Base-by-base conservation (phyloP, 1,139 yeast species). In the Kodamaea fungicola region DNA sequence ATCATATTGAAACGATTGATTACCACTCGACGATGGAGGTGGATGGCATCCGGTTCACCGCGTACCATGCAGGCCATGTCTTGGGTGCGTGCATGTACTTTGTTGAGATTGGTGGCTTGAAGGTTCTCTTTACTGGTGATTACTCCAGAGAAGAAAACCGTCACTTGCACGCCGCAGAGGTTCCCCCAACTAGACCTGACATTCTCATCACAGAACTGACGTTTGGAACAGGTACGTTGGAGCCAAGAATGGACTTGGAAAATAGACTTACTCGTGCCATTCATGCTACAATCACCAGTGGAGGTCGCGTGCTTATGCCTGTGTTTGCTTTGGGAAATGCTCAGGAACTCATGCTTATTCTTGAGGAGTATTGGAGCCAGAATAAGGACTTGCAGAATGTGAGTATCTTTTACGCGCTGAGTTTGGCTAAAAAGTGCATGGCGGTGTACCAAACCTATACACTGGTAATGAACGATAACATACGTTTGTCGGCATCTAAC, bases 21-120 rank as follows among this genome's bases (percentile, higher is more conserved):
- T 92, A 84, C 61, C 98, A 92, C 61, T 88, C 97, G 5, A 92
- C 98, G 0, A 77, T 89, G 53, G 97, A 92, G 52, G 85, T 90
- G 30, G 94, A 84, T 40, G 98, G 98, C 35, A 83, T 94, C 41
- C 73, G 95, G 54, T 92, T 92, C 64, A 94, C 98, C 1, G 98
- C 98, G 4, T 94, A 84, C 59, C 98, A 92, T 63, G 99, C 98
- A 3, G 99, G 99, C 10, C 99, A 92, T 71, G 99, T 92, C 12
- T 70, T 92, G 35, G 99, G 99, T 36, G 97, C 98, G 9, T 97
- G 98, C 27, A 92, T 92, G 97, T 92, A 83, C 58, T 82, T 92
- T 49, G 78, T 92, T 34, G 99, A 92, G 59, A 84, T 94, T 51
- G 97, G 96, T 7, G 97, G 97, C 0, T 68, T 92, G 43, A 86